These are phyloP conservation scores for Naganishia antarctica DNA, from an alignment of 768 basidiomycete species.

Conservation along the genomic window DNA sequence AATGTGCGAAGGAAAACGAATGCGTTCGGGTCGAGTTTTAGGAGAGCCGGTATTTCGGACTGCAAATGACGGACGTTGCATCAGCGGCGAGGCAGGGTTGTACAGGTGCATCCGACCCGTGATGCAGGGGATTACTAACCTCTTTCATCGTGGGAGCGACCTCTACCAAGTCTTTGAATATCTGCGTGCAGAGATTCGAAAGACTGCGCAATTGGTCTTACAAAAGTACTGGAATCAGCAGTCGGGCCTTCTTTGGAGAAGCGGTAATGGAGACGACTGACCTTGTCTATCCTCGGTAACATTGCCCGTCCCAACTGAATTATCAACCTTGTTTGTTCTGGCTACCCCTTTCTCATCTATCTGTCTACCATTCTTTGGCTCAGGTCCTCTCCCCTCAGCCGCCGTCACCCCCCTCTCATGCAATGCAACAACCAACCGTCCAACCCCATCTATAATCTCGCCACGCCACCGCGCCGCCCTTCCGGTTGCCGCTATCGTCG, in stretches of 20 bases:
- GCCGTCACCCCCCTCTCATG: background rate
- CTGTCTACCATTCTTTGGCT: slow-evolving; percentile 43
- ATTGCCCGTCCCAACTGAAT: no score
- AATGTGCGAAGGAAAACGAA: slow-evolving; percentile 11
- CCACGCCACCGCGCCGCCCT: slow-evolving; percentile 44
- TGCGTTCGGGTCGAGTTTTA: slow-evolving; percentile 13
- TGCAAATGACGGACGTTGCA: background rate
- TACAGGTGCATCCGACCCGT: background rate
- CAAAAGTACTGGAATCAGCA: background rate
- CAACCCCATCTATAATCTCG: slow-evolving; percentile 40
- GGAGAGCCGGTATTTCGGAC: slow-evolving; percentile 13
- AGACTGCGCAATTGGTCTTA: slow-evolving; percentile 6
- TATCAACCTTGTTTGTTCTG: no score
- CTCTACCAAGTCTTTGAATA: slow-evolving; percentile 6
- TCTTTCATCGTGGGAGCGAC: slow-evolving; percentile 13
- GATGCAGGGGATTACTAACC: slow-evolving; percentile 7
- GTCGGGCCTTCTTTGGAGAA: no score
- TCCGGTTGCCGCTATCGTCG: slow-evolving; percentile 30
- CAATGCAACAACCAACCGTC: slow-evolving; percentile 28
- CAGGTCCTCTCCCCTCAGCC: background rate
- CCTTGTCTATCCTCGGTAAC: background rate
- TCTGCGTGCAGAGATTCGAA: background rate
- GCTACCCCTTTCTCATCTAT: no score
- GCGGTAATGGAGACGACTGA: no score
- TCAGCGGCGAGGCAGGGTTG: background rate